Evolutionary conservation across 2,329 filamentous ascomycete genomes (phyloP), one percentile per base, ranked within the genome.

Genomic region (Fusarium brachygibbosum): DNA sequence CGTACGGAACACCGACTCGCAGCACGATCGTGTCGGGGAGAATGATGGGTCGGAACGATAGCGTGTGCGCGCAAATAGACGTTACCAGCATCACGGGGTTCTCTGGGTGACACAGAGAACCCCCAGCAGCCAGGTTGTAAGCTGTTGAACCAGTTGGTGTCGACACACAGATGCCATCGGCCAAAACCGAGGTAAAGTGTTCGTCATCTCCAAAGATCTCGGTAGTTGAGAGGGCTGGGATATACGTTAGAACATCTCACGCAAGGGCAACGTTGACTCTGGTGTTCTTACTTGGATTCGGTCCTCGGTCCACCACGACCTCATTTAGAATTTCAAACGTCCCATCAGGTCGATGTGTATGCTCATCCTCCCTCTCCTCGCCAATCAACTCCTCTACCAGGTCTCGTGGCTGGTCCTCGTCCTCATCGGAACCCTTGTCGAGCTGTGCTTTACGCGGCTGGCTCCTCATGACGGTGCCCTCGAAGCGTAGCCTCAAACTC

Each of bases 31-130:
- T 98, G 80, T 99, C 96, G 0, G 96, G 96, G 4, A 98, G 85
- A 75, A 98, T 96, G 74, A 98, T 96, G n/a, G 95, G 95, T 13
- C 96, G 87, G 85, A 98, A 98, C 4, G 93, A 97, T 5, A 98
- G 85, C 0, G 95, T 98, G 79, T 98, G 95, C 2, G 96, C 93
- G 77, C 94, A 98, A 58, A 98, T 97, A 50, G 95, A 92, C 1
- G 94, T 97, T 8, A 98, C 89, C 3, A 98, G 88, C 80, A 98
- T 97, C 48, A 98, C 94, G 0, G 95, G 96, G 77, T 98, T 98
- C 74, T 98, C 96, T 0, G 95, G 95, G 77, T 98, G 95, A 76
- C 94, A 98, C 25, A 98, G 86, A 5, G 93, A 97, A 21, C 95
- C 95, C n/a, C 96, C 96, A 0, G 95, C 94, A 0, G 94, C 95